These are phyloP conservation scores for Xylariaceae sp. DNA, from an alignment of 2,329 filamentous ascomycete species.

Conservation along the genomic window DNA sequence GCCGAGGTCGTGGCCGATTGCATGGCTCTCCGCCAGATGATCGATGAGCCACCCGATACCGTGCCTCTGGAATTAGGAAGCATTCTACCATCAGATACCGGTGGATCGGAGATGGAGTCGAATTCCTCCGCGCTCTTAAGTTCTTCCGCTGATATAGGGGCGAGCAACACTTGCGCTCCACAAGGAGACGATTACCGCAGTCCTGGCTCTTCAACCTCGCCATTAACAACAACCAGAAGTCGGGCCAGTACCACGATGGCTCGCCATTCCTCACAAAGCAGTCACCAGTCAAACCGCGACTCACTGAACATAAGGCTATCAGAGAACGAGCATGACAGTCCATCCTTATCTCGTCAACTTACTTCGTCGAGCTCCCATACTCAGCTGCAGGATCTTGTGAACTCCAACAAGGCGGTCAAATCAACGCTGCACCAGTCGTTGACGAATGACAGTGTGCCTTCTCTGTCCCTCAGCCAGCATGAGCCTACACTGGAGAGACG, in stretches of 20 bases:
- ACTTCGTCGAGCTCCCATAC: slow-evolving; percentile 45
- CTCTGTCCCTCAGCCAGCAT: slow-evolving; percentile 46
- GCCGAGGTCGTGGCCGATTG: slow-evolving; percentile 77
- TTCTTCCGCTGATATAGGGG: slow-evolving; percentile 27
- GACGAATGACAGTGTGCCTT: slow-evolving; percentile 53
- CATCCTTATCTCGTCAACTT: slow-evolving; percentile 52
- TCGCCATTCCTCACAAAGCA: slow-evolving; percentile 46
- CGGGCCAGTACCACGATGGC: slow-evolving; percentile 34
- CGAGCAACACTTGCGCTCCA: slow-evolving; percentile 20
- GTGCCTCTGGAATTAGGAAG: slow-evolving; percentile 19
- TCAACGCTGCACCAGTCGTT: slow-evolving; percentile 50
- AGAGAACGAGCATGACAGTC: slow-evolving; percentile 50
- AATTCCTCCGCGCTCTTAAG: slow-evolving; percentile 38
- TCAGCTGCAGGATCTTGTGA: slow-evolving; percentile 55
- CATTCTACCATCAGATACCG: slow-evolving; percentile 21
- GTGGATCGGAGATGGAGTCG: slow-evolving; percentile 30
- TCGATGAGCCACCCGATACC: slow-evolving; percentile 21
- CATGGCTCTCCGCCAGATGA: slow-evolving; percentile 55
- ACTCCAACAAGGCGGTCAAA: slow-evolving; percentile 54
- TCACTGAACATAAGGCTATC: slow-evolving; percentile 38
- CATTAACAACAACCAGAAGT: slow-evolving; percentile 37
- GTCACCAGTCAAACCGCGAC: slow-evolving; percentile 44
- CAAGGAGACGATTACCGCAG: slow-evolving; percentile 47
- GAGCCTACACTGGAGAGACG: slow-evolving; percentile 40
- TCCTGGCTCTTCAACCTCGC: slow-evolving; percentile 46